These are phyloP conservation scores for Asterella californica DNA, from an alignment of 225 moss, liverwort and hornwort species.

Conservation along the genomic window DNA sequence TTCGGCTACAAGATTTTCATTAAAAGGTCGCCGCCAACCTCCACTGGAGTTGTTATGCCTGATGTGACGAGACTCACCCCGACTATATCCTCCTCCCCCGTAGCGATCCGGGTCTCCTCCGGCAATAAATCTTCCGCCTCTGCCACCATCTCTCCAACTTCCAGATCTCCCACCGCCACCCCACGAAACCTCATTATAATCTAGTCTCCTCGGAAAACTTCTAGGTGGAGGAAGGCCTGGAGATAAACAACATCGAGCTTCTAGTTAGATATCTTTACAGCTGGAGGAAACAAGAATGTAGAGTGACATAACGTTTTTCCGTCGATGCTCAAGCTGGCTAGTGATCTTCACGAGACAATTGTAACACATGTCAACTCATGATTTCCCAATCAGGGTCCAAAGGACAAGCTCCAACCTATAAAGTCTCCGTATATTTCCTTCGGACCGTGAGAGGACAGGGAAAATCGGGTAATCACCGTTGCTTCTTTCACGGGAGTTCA, in stretches of 20 bases:
- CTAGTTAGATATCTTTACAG: background rate
- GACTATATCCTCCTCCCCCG: constrained; percentile 27
- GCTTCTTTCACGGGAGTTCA: too few relatives aligned
- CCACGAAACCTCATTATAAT: constrained; percentile 68
- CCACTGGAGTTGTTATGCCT: constrained; percentile 27
- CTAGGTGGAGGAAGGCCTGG: constrained; percentile 49
- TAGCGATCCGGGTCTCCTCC: constrained; percentile 37
- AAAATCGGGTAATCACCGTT: background rate
- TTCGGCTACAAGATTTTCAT: constrained; percentile 68
- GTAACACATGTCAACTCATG: background rate
- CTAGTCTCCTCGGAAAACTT: constrained; percentile 67
- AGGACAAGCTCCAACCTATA: background rate
- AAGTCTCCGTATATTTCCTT: background rate
- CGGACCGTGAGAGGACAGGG: background rate
- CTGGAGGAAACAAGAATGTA: background rate
- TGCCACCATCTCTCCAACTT: constrained; percentile 47
- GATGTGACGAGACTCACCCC: constrained; percentile 25
- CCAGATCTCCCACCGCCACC: constrained; percentile 52
- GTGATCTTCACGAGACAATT: background rate
- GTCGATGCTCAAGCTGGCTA: background rate
- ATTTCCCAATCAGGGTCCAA: background rate
- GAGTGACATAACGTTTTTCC: background rate
- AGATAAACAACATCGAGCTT: constrained; percentile 10
- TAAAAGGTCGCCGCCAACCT: constrained; percentile 28
- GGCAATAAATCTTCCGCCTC: constrained; percentile 47